Evolutionary conservation across 306 rosid genomes (phyloP).

Genomic region (Fragaria ananassa): DNA sequence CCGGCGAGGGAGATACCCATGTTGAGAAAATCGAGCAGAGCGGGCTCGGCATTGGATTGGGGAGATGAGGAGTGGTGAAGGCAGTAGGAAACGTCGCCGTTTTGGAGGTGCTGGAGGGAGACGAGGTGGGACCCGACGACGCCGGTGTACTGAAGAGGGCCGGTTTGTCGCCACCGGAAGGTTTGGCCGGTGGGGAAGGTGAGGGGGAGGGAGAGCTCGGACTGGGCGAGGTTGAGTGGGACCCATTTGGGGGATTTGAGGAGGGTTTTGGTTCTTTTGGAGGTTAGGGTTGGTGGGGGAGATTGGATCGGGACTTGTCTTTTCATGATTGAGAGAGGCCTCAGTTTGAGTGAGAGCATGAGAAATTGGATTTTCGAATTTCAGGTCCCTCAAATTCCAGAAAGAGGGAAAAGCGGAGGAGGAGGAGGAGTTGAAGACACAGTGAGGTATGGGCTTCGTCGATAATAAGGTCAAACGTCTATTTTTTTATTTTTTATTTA

Average conservation of each 20-base stretch:
- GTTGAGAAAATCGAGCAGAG: slow-evolving; percentile 71
- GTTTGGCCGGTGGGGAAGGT: slow-evolving; percentile 99
- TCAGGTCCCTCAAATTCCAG: not conserved
- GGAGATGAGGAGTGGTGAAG: slow-evolving; percentile 43
- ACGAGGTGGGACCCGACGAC: slow-evolving; percentile 67
- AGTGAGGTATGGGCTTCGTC: not conserved
- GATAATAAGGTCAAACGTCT: not conserved
- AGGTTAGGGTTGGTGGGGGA: slow-evolving; percentile 26
- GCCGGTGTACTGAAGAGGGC: slow-evolving; percentile 67
- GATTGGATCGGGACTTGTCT: slow-evolving; percentile 30
- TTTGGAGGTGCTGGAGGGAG: slow-evolving; percentile 61
- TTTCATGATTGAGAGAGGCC: slow-evolving; percentile 28
- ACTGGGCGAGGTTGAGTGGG: slow-evolving; percentile 47
- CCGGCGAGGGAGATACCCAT: slow-evolving; percentile 53
- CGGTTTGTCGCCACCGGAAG: slow-evolving; percentile 84
- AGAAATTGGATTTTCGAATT: slow-evolving; percentile 6
- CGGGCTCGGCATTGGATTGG: slow-evolving; percentile 26
- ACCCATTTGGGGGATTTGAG: slow-evolving; percentile 43
- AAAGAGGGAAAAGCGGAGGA: not conserved
- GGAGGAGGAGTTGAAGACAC: too few relatives aligned
- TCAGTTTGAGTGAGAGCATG: slow-evolving; percentile 26
- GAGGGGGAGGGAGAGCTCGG: slow-evolving; percentile 77
- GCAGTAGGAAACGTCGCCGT: slow-evolving; percentile 68
- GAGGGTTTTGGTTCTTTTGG: slow-evolving; percentile 32
- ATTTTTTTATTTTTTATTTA: too few relatives aligned